A percentile compares a stretch with the other conserved stretches of the same genome.
Evolutionary conservation across 1,139 yeast species (phyloP).

Genomic region (Suhomyces kunorum): DNA sequence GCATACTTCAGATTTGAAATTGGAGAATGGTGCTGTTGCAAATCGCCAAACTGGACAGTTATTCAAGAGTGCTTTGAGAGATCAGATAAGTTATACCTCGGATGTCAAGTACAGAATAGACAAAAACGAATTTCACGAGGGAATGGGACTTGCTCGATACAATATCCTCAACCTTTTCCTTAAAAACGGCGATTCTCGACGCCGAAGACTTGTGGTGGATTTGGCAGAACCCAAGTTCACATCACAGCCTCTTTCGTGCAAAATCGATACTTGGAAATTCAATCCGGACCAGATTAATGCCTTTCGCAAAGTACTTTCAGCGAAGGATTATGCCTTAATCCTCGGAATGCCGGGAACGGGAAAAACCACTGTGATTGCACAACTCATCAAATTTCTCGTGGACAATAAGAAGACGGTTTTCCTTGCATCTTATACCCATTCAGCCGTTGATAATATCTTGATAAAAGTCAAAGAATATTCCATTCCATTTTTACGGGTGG

Average conservation of each 20-base stretch:
- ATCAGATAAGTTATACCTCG: constrained; percentile 1
- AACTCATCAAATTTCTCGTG: constrained; percentile 63
- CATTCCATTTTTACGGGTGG: constrained; percentile 60
- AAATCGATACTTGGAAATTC: constrained; percentile 26
- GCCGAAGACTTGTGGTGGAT: constrained; percentile 67
- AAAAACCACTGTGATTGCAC: constrained; percentile 88
- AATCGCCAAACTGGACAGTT: constrained; percentile 38
- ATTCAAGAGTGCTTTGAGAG: constrained; percentile 35
- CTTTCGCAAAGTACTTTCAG: constrained; percentile 58
- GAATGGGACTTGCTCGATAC: constrained; percentile 74
- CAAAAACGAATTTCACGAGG: constrained; percentile 74
- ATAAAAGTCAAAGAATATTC: constrained; percentile 56
- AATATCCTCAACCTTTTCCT: constrained; percentile 70
- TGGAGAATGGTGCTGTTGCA: constrained; percentile 9
- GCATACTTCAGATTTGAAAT: constrained; percentile 42
- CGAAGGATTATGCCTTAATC: constrained; percentile 76
- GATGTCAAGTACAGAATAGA: constrained; percentile 63
- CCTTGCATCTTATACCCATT: constrained; percentile 86
- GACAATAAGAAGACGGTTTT: constrained; percentile 64
- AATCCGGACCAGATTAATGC: constrained; percentile 76
- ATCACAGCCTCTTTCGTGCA: constrained; percentile 24
- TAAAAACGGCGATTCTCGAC: constrained; percentile 51
- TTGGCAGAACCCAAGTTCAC: constrained; percentile 41
- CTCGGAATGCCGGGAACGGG: constrained; percentile 99
- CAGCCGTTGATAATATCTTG: constrained; percentile 92